Evolutionary conservation across 352 stramenopile genomes (phyloP), one percentile per base, ranked within the genome.

Genomic region (Phytophthora ohioensis): DNA sequence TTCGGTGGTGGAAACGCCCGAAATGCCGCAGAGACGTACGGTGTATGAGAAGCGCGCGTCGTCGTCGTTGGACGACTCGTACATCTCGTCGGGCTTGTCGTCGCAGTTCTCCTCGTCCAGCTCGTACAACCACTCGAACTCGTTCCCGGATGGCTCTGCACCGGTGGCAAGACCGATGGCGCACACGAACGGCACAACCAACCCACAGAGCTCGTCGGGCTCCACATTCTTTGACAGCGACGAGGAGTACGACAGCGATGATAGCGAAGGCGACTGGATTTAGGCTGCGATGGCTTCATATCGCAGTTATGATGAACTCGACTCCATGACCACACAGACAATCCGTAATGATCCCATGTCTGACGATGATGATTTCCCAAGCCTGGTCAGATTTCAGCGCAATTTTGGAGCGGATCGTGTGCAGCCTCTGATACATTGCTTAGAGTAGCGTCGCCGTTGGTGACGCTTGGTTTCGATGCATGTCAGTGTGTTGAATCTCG

Each of bases 191-290:
- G 59, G 43, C 13, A 52, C 60, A 45, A 58, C 32, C 3, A 64
- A 55, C 11, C 46, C 58, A n/a, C 62, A 71, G 35, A 61, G 53
- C n/a, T 78, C 73, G 2, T 80, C 69, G 17, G 51, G 60, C 1
- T 80, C 80, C 34, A 81, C 74, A 21, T 77, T 75, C 60, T 79
- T 86, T 45, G 79, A 88, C 53, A 92, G 85, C 51, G 75, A 88
- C 41, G 67, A 78, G 51, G 82, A 88, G 51, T 78, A 79, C 62
- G 75, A 78, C 31, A 90, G 79, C 52, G 82, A 90, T 57, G 83
- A 92, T 43, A 91, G 81, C 38, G 87, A 94, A 65, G 85, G 84
- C 47, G 87, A 94, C 72, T 91, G 82, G 84, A 91, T 92, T 71
- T 91, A 90, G 45, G 49, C 43, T 31, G n/a, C 11, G 21, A 31